Conservation (phyloP, 352 stramenopile genomes). For the Phytophthora macrochlamydospora region DNA sequence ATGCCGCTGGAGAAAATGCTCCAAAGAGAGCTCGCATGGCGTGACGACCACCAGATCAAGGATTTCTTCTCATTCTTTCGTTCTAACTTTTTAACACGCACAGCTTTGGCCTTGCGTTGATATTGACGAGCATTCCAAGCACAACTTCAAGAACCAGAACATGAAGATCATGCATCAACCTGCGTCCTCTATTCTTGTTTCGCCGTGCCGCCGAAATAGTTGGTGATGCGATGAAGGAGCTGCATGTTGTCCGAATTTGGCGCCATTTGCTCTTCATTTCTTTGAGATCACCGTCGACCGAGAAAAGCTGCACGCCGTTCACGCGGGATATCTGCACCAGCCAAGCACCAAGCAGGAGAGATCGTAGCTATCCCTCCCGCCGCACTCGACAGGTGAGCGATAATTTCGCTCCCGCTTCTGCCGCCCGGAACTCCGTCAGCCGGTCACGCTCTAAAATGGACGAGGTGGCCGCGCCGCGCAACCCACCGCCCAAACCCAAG, state of each 20-base stretch:
- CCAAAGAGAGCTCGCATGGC: neutral
- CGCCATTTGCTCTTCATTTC: neutral
- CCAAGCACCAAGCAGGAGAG: slow-evolving; percentile 14
- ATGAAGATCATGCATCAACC: neutral
- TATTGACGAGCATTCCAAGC: neutral
- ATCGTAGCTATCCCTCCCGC: slow-evolving; percentile 8
- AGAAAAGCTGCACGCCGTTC: slow-evolving; percentile 6
- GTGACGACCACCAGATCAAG: neutral
- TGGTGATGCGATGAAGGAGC: slow-evolving; percentile 21
- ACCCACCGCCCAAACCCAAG: slow-evolving; percentile 79
- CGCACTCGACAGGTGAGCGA: slow-evolving; percentile 25
- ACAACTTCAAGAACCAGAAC: neutral
- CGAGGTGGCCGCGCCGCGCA: slow-evolving; percentile 50
- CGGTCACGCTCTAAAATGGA: slow-evolving; percentile 51
- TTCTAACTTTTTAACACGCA: neutral
- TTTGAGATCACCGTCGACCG: slow-evolving; percentile 1
- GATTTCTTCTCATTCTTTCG: too few species aligned
- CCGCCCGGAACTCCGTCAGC: slow-evolving; percentile 24
- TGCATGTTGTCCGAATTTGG: slow-evolving; percentile 9
- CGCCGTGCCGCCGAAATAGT: slow-evolving; percentile 19
- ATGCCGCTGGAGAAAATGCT: neutral
- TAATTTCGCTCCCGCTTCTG: slow-evolving; percentile 51
- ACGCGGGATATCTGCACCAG: slow-evolving; percentile 6
- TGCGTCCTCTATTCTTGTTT: slow-evolving; percentile 29
- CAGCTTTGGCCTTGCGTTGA: neutral